These are phyloP conservation scores for Cymbopogon flexuosus DNA, from an alignment of 202 grass and related monocot genomes.

Conservation along the genomic window DNA sequence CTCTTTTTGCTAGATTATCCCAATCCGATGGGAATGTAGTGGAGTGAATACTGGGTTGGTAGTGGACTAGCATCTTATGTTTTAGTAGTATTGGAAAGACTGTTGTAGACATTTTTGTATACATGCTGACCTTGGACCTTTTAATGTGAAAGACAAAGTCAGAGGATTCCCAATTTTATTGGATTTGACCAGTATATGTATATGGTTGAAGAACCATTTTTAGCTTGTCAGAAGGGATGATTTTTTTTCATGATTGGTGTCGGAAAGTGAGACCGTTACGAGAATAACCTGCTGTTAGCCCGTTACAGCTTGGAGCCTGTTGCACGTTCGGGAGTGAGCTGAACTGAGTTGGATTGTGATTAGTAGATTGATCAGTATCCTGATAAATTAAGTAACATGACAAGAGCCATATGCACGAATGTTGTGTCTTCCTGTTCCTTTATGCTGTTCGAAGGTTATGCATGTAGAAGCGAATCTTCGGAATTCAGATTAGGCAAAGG, in stretches of 20 bases:
- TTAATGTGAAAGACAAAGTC: neutral
- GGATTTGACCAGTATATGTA: too few relatives aligned
- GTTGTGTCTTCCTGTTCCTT: neutral
- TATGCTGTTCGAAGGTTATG: neutral
- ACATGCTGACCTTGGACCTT: constrained; percentile 5
- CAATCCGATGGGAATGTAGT: constrained; percentile 21
- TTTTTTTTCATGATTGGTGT: neutral
- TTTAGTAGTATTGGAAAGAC: constrained; percentile 10
- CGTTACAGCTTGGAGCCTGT: neutral
- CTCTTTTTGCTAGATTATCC: constrained; percentile 27
- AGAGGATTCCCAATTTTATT: neutral
- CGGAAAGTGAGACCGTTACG: neutral
- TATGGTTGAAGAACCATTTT: neutral
- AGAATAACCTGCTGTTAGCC: neutral
- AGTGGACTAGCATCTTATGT: neutral
- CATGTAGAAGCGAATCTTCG: neutral
- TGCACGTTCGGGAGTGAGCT: constrained; percentile 4
- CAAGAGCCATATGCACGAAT: neutral
- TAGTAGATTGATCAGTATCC: neutral
- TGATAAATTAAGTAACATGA: neutral
- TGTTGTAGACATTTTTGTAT: constrained; percentile 5
- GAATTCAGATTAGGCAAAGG: neutral
- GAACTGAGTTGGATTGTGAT: neutral
- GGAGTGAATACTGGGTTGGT: neutral
- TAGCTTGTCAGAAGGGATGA: neutral